These are phyloP conservation scores for Leccinum ponderosum DNA, from an alignment of 1,284 basidiomycete species.

Conservation along the genomic window DNA sequence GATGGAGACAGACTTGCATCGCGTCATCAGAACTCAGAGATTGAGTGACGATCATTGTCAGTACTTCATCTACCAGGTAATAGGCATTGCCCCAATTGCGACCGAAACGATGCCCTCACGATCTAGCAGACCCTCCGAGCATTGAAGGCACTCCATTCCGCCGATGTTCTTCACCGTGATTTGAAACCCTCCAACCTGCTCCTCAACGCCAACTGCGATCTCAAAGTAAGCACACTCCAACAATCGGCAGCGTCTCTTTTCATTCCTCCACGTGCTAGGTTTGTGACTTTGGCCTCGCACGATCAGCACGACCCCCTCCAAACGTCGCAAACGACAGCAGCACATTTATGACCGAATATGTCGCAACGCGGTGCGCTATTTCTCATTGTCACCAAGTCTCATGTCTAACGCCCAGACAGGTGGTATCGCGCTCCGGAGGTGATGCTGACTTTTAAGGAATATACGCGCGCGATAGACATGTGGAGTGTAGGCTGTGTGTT, in stretches of 20 bases:
- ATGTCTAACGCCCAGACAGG: constrained; percentile 38
- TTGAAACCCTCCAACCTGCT: constrained; percentile 93
- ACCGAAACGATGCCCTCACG: constrained; percentile 12
- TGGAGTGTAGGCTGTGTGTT: constrained; percentile 95
- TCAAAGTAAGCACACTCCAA: constrained; percentile 60
- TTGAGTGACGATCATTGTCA: constrained; percentile 90
- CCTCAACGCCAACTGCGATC: constrained; percentile 92
- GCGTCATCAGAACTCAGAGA: constrained; percentile 84
- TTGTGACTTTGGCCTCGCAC: constrained; percentile 92
- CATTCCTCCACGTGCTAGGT: constrained; percentile 45
- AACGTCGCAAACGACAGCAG: constrained; percentile 80
- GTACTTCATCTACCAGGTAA: constrained; percentile 93
- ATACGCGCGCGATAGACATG: constrained; percentile 90
- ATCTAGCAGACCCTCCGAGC: constrained; percentile 70
- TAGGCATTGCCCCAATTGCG: constrained; percentile 11
- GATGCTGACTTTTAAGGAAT: constrained; percentile 95
- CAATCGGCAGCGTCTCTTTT: constrained; percentile 8
- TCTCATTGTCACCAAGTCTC: not conserved
- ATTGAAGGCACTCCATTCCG: constrained; percentile 90
- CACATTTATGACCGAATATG: constrained; percentile 95
- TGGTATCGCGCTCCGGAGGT: constrained; percentile 96
- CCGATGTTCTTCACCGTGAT: constrained; percentile 86
- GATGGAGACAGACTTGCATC: constrained; percentile 90
- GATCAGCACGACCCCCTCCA: constrained; percentile 79
- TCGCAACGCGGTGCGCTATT: constrained; percentile 71